These are phyloP conservation scores for Blastobotrys persicus DNA, from an alignment of 1,139 yeast genomes.

Conservation along the genomic window DNA sequence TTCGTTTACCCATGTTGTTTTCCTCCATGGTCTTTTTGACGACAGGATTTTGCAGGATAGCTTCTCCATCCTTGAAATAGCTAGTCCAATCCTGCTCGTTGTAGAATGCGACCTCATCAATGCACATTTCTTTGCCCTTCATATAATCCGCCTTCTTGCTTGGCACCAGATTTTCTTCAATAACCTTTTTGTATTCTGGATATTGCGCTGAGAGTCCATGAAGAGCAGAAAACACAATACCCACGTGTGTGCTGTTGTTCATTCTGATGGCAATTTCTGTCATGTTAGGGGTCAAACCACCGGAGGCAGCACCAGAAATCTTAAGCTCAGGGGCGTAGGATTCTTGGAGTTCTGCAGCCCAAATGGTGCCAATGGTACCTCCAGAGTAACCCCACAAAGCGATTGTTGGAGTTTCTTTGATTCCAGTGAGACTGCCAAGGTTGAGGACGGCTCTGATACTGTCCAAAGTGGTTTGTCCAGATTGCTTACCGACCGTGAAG, in stretches of 20 bases:
- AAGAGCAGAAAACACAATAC: slow-evolving; percentile 31
- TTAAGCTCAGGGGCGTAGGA: slow-evolving; percentile 33
- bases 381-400: slow-evolving; percentile 35
- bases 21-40: slow-evolving; percentile 19
- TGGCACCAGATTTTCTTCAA: slow-evolving; percentile 18
- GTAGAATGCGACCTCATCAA: slow-evolving; percentile 21
- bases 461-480: slow-evolving; percentile 32
- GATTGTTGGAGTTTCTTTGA: slow-evolving; percentile 18
- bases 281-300: slow-evolving; percentile 28
- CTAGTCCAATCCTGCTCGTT: slow-evolving; percentile 22
- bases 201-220: slow-evolving; percentile 33
- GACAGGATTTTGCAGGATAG: slow-evolving; percentile 16
- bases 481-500: slow-evolving; percentile 26
- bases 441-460: slow-evolving; percentile 28
- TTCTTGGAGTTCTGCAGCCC: slow-evolving; percentile 33
- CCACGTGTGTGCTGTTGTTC: slow-evolving; percentile 22
- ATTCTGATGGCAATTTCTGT: slow-evolving; percentile 16
- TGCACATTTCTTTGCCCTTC: slow-evolving; percentile 20
- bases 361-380: slow-evolving; percentile 34
- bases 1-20: not conserved
- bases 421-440: slow-evolving; percentile 19
- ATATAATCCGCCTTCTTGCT: slow-evolving; percentile 18
- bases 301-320: slow-evolving; percentile 24
- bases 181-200: slow-evolving; percentile 21
- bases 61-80: slow-evolving; percentile 25